Base-by-base conservation (phyloP, 2,329 filamentous ascomycete genomes). In the Cordyceps cicadae region DNA sequence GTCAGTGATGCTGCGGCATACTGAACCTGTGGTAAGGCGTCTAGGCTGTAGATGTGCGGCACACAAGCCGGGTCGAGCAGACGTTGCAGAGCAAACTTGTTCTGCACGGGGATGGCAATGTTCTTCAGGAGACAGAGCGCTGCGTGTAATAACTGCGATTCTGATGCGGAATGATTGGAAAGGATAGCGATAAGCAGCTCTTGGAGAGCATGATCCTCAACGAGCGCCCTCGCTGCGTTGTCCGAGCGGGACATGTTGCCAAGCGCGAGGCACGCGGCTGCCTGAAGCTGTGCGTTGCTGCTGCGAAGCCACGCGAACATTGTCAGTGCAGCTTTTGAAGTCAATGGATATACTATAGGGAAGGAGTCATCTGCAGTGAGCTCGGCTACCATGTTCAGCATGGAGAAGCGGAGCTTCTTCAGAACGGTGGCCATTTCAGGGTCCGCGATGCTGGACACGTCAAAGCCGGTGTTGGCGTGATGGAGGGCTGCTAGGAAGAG, bases 191-290 rank as follows among this genome's bases (percentile, higher is more conserved):
- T 68, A 2, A 87, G 72, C 0, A 79, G 76, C 8, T 76, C 66
- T 61, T 78, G 75, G 4, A 74, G 74, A 1, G 74, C 61, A 21
- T 76, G 68, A 3, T 63, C 69, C 11, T 74, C 69, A 1, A 87
- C 79, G 41, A 87, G 77, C 41, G 77, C 71, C 11, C 72, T 71
- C 62, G 81, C 83, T 3, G 77, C 71, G 48, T 76, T 76, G 65
- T 87, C 84, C 2, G 80, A 84, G 45, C 85, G 81, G 6, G 81
- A 80, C 43, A 87, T 70, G 67, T 87, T 87, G 41, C 85, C 85
- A 2, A 87, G 74, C 17, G 81, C 77, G 3, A 87, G 77, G 63
- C 84, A 87, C 1, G 82, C 84, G 5, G 82, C 81, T 2, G 81
- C 39, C 68, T 81, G 81, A 3, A 87, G 75, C 51, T 75, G 72